Base-by-base conservation (phyloP, 2,329 filamentous ascomycete species). In the Ophiostoma piceae region DNA sequence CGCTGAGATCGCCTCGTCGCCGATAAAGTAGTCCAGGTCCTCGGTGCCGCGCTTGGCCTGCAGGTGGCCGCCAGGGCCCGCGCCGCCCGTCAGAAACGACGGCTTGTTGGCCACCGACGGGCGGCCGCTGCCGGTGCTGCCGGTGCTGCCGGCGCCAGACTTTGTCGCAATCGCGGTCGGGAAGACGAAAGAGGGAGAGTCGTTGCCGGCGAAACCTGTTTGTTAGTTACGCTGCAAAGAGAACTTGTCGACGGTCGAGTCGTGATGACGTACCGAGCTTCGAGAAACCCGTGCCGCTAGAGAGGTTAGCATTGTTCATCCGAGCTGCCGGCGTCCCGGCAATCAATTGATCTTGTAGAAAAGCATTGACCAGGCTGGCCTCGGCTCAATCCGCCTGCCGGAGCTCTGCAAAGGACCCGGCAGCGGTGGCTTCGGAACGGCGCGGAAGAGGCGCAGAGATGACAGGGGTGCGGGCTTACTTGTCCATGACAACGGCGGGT, bases 401-500 rank as follows among this genome's bases (percentile, higher is more conserved):
- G 9, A 9, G 39, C 67, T 57, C 35, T 37, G 6, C 6, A 6
- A 77, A 79, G 75, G 22, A 14, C 35, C n/a, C 62, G 35, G 62
- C 12, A 4, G 11, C 39, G 22, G 22, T 26, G 37, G 22, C 37
- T 14, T 60, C 68, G 68, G 67, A 67, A 29, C 69, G 70, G 73
- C 74, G 72, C 71, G 76, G 75, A 73, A 71, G 68, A 71, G 65
- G 11, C 11, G 6, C 7, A 39, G 37, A 11, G 39, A 14, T 3
- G n/a, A n/a, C 4, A 14, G 69, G 69, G 66, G 35, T n/a, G 68
- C 35, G 39, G 14, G 87, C 92, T 83, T 90, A 97, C 95, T 99
- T 99, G 95, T 99, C 95, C 94, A 99, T 99, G 92, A 99, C 95
- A 97, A 99, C 95, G 92, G 95, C 95, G 77, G 95, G 95, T 80